Base-by-base conservation (phyloP, 2,329 filamentous ascomycete species). In the Fusarium siculi region DNA sequence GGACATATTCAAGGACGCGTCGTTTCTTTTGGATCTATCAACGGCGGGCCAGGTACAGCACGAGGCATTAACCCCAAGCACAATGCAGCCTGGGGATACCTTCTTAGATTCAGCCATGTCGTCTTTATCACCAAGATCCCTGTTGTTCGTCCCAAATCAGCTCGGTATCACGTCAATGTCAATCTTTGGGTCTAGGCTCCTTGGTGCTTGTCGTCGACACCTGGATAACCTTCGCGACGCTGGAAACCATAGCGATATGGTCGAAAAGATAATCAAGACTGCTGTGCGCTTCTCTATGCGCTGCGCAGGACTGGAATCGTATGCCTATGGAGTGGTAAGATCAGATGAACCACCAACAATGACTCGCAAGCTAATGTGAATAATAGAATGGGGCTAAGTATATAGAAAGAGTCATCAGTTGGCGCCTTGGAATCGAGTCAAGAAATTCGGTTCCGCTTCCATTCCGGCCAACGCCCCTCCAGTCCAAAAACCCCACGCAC, bases 331-430 rank as follows among this genome's bases (percentile, higher is more conserved):
- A 18, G 30, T 50, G 15, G 47, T 34, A 50, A 50, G 47, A 32
- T 5, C 30, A 34, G 16, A 30, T 30, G 30, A 11, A 18, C 15
- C 28, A 12, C 11, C 2, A 34, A 6, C 3, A 23, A 19, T 19
- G 15, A 9, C 4, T 14, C 1, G 11, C 12, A 12, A 9, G 2
- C 30, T 34, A 23, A 50, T 9, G 7, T 32, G 32, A 32, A 0
- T 3, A 19, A 19, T 2, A 34, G 47, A 50, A 50, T 4, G 47
- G 30, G 11, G 47, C 47, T 7, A 34, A 34, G 23, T 23, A 50
- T 7, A 34, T 50, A 11, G 47, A 34, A 23, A 50, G 21, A 23
- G n/a, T 50, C n/a, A 50, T 50, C 3, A 23, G 30, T 34, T 50
- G 47, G 47, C 47, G 47, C 7, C 47, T 50, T 1, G 47, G 47